These are phyloP conservation scores for Gossypium longicalyx DNA, from an alignment of 345 rosid genomes.

Conservation along the genomic window DNA sequence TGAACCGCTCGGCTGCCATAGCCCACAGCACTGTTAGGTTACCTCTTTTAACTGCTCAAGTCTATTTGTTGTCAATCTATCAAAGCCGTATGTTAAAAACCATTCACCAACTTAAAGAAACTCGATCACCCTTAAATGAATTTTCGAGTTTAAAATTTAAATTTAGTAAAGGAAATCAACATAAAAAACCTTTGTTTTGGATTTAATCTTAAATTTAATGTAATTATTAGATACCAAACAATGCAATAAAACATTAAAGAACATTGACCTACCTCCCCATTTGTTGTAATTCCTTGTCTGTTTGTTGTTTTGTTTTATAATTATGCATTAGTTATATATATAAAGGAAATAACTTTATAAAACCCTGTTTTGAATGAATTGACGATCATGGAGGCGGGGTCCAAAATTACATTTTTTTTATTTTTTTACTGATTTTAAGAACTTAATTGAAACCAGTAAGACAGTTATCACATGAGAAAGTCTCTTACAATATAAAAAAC, in stretches of 20 bases:
- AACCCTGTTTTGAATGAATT: background rate
- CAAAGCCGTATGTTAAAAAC: background rate
- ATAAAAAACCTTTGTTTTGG: too few relatives aligned
- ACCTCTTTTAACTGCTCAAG: background rate
- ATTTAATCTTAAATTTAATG: too few relatives aligned
- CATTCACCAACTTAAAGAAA: too few relatives aligned
- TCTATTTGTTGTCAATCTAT: background rate
- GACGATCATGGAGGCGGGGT: too few relatives aligned
- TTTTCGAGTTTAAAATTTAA: too few relatives aligned
- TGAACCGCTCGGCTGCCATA: background rate
- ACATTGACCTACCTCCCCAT: too few relatives aligned
- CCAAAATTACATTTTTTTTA: background rate
- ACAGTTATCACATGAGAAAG: constrained; percentile 25
- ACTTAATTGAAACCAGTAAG: constrained; percentile 1
- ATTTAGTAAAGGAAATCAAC: too few relatives aligned
- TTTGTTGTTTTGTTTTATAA: background rate
- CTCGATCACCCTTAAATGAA: too few relatives aligned
- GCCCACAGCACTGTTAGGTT: background rate
- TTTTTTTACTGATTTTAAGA: constrained; percentile 20
- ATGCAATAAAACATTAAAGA: too few relatives aligned
- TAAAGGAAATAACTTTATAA: background rate
- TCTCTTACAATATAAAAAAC: background rate
- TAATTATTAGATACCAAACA: too few relatives aligned
- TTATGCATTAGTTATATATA: background rate
- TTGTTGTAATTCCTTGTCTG: background rate